Conservation (phyloP, 805 yeast species). For the Candida sakaeoensis region DNA sequence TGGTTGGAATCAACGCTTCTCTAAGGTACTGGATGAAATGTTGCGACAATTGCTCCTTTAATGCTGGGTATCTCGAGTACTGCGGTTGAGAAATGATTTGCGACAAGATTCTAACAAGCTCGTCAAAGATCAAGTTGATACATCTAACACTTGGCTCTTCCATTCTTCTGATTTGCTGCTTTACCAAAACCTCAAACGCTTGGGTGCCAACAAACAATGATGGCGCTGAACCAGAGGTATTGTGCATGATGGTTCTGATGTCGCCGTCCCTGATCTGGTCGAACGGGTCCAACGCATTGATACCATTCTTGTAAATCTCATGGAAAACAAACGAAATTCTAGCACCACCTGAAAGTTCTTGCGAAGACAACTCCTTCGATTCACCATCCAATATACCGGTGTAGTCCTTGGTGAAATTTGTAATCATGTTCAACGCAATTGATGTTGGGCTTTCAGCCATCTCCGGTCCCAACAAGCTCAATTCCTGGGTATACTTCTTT, state of each 20-base stretch:
- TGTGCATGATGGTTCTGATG: slow-evolving; percentile 94
- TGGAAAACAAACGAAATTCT: slow-evolving; percentile 96
- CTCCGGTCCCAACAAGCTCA: slow-evolving; percentile 79
- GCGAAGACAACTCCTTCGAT: slow-evolving; percentile 80
- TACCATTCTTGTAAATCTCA: slow-evolving; percentile 91
- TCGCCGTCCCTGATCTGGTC: slow-evolving; percentile 95
- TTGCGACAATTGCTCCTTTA: slow-evolving; percentile 81
- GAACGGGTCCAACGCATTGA: slow-evolving; percentile 88
- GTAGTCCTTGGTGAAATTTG: slow-evolving; percentile 89
- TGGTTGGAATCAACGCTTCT: slow-evolving; percentile 79
- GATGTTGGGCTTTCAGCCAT: slow-evolving; percentile 86
- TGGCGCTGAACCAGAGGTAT: slow-evolving; percentile 95
- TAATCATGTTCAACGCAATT: slow-evolving; percentile 83
- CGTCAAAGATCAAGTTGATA: slow-evolving; percentile 88
- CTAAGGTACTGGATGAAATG: slow-evolving; percentile 78
- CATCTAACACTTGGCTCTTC: slow-evolving; percentile 91
- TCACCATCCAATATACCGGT: slow-evolving; percentile 90
- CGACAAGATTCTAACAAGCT: slow-evolving; percentile 82
- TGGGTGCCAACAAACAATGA: slow-evolving; percentile 95
- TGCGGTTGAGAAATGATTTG: slow-evolving; percentile 80
- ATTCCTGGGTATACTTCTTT: slow-evolving; percentile 79
- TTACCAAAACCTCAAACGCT: slow-evolving; percentile 93
- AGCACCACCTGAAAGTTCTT: slow-evolving; percentile 96
- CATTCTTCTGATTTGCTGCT: slow-evolving; percentile 88
- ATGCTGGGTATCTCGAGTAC: slow-evolving; percentile 84